Evolutionary conservation across 225 moss, liverwort and hornwort species (phyloP).

Genomic region (Sphagnum tenellum): DNA sequence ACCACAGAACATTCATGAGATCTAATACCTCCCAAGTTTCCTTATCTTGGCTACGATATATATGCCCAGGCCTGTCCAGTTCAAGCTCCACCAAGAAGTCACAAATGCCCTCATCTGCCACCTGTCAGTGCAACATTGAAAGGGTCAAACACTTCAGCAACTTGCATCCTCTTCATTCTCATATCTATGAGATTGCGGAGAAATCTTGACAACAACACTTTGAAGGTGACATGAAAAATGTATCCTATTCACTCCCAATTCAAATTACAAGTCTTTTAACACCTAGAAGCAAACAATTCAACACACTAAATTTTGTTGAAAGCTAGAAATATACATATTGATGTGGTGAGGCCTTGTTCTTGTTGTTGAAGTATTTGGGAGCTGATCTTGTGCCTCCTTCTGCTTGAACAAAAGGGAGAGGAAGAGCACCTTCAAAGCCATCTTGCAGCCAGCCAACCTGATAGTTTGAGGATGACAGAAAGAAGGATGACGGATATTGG

Average conservation of each 20-base stretch:
- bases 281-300: background rate
- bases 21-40: conserved; percentile 48
- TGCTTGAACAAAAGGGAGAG: conserved; percentile 56
- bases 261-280: background rate
- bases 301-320: background rate
- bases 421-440: conserved; percentile 81
- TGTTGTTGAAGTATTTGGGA: conserved; percentile 70
- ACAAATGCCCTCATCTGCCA: conserved; percentile 53
- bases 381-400: conserved; percentile 69
- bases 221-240: background rate
- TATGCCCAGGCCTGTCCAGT: conserved; percentile 45
- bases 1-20: background rate
- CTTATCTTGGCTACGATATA: conserved; percentile 49
- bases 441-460: conserved; percentile 82
- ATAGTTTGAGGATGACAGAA: conserved; percentile 66
- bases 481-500: conserved; percentile 91
- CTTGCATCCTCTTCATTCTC: background rate
- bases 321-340: conserved; percentile 52
- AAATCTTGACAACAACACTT: background rate
- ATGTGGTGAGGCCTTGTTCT: conserved; percentile 55
- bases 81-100: conserved; percentile 71
- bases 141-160: background rate
- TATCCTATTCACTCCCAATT: background rate
- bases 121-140: conserved; percentile 18
- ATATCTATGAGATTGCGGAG: background rate